These are phyloP conservation scores for Xanthoparmelia taractica DNA, from an alignment of 495 filamentous ascomycete species.

Conservation along the genomic window DNA sequence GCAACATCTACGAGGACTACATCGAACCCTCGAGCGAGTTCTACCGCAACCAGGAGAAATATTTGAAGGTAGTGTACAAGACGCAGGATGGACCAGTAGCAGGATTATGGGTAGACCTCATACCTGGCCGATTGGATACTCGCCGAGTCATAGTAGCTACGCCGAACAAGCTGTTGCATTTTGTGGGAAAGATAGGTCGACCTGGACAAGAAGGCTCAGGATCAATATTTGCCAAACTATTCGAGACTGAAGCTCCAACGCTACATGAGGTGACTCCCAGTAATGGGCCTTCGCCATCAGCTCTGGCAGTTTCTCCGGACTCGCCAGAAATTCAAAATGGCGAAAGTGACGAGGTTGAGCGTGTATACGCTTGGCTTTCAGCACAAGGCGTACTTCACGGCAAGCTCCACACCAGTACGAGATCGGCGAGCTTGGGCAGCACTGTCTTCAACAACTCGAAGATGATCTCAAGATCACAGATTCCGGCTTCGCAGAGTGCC, in stretches of 20 bases:
- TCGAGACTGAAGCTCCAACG: slow-evolving; percentile 74
- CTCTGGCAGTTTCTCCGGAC: slow-evolving; percentile 70
- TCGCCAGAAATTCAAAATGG: slow-evolving; percentile 39
- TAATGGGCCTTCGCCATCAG: slow-evolving; percentile 50
- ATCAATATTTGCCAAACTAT: slow-evolving; percentile 76
- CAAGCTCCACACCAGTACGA: slow-evolving; percentile 49
- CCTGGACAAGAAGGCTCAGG: slow-evolving; percentile 70
- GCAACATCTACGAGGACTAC: slow-evolving; percentile 90
- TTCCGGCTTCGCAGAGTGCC: slow-evolving; percentile 58
- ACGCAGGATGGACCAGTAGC: slow-evolving; percentile 67
- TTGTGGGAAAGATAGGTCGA: slow-evolving; percentile 65
- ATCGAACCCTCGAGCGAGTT: slow-evolving; percentile 91
- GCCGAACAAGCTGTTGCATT: slow-evolving; percentile 63
- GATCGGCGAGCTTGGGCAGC: slow-evolving; percentile 50
- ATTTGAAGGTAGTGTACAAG: slow-evolving; percentile 72
- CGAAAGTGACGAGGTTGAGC: slow-evolving; percentile 48
- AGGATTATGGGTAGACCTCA: slow-evolving; percentile 70
- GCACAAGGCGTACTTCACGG: slow-evolving; percentile 85
- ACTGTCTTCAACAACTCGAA: slow-evolving; percentile 63
- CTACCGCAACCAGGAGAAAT: slow-evolving; percentile 89
- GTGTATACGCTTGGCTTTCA: slow-evolving; percentile 84
- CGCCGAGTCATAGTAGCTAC: slow-evolving; percentile 73
- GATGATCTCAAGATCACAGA: slow-evolving; percentile 61
- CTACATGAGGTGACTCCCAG: slow-evolving; percentile 57
- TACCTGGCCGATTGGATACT: slow-evolving; percentile 58